Evolutionary conservation across 768 basidiomycete genomes (phyloP), one percentile per base, ranked within the genome.

Genomic region (Phanerochaete carnosa): DNA sequence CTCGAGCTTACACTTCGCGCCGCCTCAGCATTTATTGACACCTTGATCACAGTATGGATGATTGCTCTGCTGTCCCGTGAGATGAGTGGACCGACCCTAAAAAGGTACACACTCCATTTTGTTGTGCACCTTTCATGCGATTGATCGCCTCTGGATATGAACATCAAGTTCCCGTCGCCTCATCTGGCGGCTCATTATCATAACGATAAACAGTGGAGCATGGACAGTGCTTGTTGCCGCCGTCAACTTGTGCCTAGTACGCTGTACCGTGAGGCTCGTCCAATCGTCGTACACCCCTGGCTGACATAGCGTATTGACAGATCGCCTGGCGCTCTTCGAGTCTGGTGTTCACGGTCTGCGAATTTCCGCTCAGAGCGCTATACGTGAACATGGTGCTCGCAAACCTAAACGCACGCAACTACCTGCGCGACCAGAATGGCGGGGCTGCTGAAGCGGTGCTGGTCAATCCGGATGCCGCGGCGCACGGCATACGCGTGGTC

Each of bases 351-450:
- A n/a, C 19, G 7, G 23, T 19, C 6, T 19, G 7, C 6, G 45
- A 46, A 7, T n/a, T 8, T 19, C 45, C 45, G 19, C 16, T 46
- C 23, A 7, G 8, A 5, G 45, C 45, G 7, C 45, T 46, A 5
- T 46, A 46, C 45, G 8, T 46, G 8, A 46, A 46, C 23, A 19
- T 25, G 6, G 19, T 46, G 6, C 45, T 46, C 8, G 45, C 45
- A 19, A 46, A 46, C 45, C 23, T 46, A n/a, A 52, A 70, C 71
- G 13, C 71, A 60, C 16, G 67, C n/a, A 13, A 46, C 22, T 60
- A 45, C 51, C 13, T 59, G 52, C 52, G 52, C 30, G 19, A 19
- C 47, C n/a, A n/a, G n/a, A n/a, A n/a, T n/a, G n/a, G n/a, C n/a
- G n/a, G n/a, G n/a, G n/a, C n/a, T n/a, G n/a, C n/a, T n/a, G n/a